Conservation (phyloP, 352 stramenopile genomes). For the Pythium phragmiticola region DNA sequence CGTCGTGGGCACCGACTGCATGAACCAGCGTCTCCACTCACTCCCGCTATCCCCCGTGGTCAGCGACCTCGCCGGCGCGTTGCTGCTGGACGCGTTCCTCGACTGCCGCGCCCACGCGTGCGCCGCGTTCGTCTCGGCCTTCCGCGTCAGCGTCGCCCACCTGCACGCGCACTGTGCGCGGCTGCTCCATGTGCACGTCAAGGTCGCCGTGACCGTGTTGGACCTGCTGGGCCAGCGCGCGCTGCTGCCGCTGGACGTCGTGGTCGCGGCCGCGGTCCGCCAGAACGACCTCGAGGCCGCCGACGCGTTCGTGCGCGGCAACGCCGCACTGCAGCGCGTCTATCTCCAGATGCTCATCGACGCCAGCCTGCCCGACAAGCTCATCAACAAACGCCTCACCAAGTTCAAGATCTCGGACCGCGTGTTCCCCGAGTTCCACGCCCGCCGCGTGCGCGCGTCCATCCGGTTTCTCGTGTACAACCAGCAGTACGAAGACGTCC, state of each 20-base stretch:
- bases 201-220: conserved; percentile 46
- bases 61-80: conserved; percentile 39
- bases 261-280: conserved; percentile 43
- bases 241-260: conserved; percentile 36
- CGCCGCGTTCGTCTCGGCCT: conserved; percentile 39
- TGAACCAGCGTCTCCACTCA: conserved; percentile 17
- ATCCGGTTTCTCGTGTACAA: conserved; percentile 65
- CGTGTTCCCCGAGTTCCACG: conserved; percentile 57
- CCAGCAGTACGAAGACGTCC: conserved; percentile 56
- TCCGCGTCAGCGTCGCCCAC: conserved; percentile 30
- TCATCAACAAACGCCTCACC: conserved; percentile 68
- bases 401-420: conserved; percentile 53
- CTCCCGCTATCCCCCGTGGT: conserved; percentile 29
- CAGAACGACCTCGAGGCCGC: conserved; percentile 57
- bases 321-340: conserved; percentile 34
- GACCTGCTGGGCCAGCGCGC: conserved; percentile 40
- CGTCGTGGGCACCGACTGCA: conserved; percentile 22
- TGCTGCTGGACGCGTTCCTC: conserved; percentile 38
- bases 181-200: conserved; percentile 32
- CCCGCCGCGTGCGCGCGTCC: conserved; percentile 42
- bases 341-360: conserved; percentile 60
- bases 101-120: conserved; percentile 25
- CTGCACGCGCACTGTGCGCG: conserved; percentile 34
- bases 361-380: conserved; percentile 47
- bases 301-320: conserved; percentile 51